phyloP scores from a whole-genome alignment of 257 asterid species.

The Fraxinus quadrangulata region DNA sequence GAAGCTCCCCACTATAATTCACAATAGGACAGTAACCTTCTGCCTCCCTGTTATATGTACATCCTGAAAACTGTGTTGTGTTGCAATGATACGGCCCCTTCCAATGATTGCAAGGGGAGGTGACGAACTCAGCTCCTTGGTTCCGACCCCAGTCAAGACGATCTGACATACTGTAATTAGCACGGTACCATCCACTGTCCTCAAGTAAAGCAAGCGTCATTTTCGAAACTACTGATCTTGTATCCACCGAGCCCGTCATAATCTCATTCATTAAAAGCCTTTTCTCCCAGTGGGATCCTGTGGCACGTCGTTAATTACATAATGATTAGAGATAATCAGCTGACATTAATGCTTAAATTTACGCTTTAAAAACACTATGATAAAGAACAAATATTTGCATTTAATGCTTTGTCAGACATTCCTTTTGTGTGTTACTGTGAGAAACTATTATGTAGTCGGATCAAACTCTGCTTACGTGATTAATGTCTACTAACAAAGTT shows the following conservation, averaged over 20 bases:
- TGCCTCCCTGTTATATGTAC: conserved; percentile 92
- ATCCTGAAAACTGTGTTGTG: conserved; percentile 86
- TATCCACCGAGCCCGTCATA: conserved; percentile 96
- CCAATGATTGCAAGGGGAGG: conserved; percentile 85
- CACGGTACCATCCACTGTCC: conserved; percentile 96
- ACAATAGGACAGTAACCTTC: conserved; percentile 97
- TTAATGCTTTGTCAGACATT: neutral
- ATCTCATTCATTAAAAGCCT: conserved; percentile 94
- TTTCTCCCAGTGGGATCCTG: conserved; percentile 99
- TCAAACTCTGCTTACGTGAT: neutral
- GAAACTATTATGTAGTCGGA: neutral
- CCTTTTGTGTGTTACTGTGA: neutral
- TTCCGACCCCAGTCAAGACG: conserved; percentile 93
- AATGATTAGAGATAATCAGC: conserved; percentile 19
- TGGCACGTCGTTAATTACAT: conserved; percentile 19
- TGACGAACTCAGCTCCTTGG: conserved; percentile 85
- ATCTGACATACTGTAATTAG: conserved; percentile 90
- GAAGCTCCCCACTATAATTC: conserved; percentile 89
- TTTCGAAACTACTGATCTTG: conserved; percentile 90
- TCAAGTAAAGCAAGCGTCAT: conserved; percentile 96
- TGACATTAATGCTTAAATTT: conserved; percentile 15
- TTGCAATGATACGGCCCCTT: conserved; percentile 95
- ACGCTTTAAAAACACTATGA: neutral
- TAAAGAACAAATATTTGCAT: neutral
- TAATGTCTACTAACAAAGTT: neutral